Conservation (phyloP, 2,329 filamentous ascomycete species). For the Cytospora leucostoma region DNA sequence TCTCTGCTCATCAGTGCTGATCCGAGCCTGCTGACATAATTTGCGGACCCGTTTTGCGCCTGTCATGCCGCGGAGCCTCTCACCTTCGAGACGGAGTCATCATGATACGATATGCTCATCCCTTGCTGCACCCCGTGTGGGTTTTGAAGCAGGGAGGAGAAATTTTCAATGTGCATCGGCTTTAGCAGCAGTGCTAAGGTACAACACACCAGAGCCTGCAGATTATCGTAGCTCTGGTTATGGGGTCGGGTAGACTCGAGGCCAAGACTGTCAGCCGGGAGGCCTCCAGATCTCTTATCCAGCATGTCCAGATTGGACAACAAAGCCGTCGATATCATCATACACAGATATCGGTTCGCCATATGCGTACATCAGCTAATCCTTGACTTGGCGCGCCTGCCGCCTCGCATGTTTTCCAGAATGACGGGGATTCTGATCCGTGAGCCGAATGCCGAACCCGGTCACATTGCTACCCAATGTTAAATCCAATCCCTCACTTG, state of each 20-base stretch:
- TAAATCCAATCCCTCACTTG: slow-evolving; percentile 7
- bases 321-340: slow-evolving; percentile 12
- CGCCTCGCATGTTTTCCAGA: background rate
- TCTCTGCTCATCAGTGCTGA: background rate
- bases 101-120: background rate
- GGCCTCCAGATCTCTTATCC: slow-evolving; percentile 12
- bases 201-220: background rate
- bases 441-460: slow-evolving; percentile 12
- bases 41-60: background rate
- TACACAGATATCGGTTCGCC: slow-evolving; percentile 18
- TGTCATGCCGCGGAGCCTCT: background rate
- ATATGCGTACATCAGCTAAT: slow-evolving; percentile 15
- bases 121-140: background rate
- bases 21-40: background rate
- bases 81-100: background rate
- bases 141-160: background rate
- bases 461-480: slow-evolving; percentile 11
- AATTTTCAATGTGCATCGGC: background rate
- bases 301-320: slow-evolving; percentile 9
- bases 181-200: background rate
- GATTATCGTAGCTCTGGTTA: background rate
- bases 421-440: slow-evolving; percentile 6
- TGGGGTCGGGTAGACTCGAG: background rate
- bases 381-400: slow-evolving; percentile 20
- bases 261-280: background rate